Evolutionary conservation across 179 eudicot genomes (phyloP).

Genomic region (Spergularia azorica): DNA sequence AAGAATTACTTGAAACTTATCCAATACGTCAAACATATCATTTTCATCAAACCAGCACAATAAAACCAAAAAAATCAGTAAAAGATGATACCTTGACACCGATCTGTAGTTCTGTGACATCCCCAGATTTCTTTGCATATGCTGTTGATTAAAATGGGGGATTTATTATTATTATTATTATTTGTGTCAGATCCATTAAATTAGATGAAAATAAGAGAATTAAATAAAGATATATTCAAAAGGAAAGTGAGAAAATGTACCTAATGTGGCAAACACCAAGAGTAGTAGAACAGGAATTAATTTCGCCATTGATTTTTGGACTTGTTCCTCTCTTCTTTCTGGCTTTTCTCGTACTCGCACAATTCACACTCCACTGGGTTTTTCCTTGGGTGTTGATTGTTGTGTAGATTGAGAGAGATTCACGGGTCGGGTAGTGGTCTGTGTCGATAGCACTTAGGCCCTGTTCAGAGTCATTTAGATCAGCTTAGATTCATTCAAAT

Average conservation of each 20-base stretch:
- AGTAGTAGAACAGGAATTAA: conserved; percentile 21
- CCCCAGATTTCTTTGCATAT: conserved; percentile 36
- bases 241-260: conserved; percentile 7
- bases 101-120: conserved; percentile 90
- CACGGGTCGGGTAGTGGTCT: no score
- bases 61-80: not conserved
- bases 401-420: no score
- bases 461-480: no score
- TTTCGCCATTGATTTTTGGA: conserved; percentile 31
- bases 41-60: not conserved
- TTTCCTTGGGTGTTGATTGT: not conserved
- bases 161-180: not conserved
- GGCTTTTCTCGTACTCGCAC: not conserved
- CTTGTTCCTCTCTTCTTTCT: not conserved
- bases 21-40: not conserved
- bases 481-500: no score
- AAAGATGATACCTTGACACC: conserved; percentile 76
- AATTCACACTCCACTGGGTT: not conserved
- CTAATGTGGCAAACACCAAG: conserved; percentile 23
- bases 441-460: no score
- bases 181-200: conserved; percentile 16
- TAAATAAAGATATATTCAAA: not conserved
- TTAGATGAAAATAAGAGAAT: not conserved
- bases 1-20: not conserved
- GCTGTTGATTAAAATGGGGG: conserved; percentile 21